These are phyloP conservation scores for Cercospora sp. DNA, from an alignment of 2,329 filamentous ascomycete species.

Conservation along the genomic window DNA sequence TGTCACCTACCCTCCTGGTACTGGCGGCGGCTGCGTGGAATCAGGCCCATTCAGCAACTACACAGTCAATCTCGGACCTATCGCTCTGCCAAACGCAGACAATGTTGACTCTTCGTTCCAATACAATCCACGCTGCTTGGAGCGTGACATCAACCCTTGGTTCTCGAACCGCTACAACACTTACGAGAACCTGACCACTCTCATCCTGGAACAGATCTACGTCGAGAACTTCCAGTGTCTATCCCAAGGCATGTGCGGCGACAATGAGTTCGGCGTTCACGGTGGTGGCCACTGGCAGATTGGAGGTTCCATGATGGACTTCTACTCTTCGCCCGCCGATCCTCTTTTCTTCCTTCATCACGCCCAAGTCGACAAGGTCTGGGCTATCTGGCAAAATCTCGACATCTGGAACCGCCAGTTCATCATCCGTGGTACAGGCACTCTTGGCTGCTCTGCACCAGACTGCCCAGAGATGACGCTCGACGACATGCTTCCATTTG, in stretches of 20 bases:
- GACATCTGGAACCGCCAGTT: slow-evolving; percentile 44
- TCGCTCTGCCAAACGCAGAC: slow-evolving; percentile 34
- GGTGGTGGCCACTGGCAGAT: slow-evolving; percentile 52
- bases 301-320: slow-evolving; percentile 51
- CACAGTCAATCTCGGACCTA: slow-evolving; percentile 38
- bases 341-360: slow-evolving; percentile 55
- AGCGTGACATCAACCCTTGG: slow-evolving; percentile 30
- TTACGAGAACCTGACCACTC: slow-evolving; percentile 25
- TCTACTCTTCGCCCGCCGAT: slow-evolving; percentile 49
- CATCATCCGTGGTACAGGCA: slow-evolving; percentile 48
- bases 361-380: slow-evolving; percentile 45
- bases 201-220: slow-evolving; percentile 27
- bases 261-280: slow-evolving; percentile 42
- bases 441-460: slow-evolving; percentile 46
- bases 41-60: slow-evolving; percentile 55
- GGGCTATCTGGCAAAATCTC: slow-evolving; percentile 54
- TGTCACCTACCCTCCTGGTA: slow-evolving; percentile 50
- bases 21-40: slow-evolving; percentile 58
- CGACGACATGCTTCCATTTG: slow-evolving; percentile 44
- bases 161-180: slow-evolving; percentile 29
- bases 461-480: slow-evolving; percentile 49
- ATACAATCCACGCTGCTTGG: slow-evolving; percentile 29
- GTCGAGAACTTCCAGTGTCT: slow-evolving; percentile 35
- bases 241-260: slow-evolving; percentile 35
- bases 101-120: slow-evolving; percentile 34